Evolutionary conservation across 805 yeast species (phyloP).

Genomic region (Phaffomyces thermotolerans): DNA sequence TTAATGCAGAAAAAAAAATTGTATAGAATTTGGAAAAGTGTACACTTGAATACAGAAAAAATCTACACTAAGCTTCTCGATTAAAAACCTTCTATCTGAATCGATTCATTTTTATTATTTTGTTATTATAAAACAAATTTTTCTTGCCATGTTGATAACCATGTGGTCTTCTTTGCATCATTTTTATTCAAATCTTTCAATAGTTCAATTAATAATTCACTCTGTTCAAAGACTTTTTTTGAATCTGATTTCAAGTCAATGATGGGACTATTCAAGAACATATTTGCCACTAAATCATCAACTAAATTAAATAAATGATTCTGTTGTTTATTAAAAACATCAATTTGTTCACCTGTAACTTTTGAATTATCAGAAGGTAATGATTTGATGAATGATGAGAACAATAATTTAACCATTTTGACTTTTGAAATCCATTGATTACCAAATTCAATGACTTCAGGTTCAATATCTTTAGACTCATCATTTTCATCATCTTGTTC

Average conservation of each 20-base stretch:
- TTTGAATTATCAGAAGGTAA: constrained; percentile 35
- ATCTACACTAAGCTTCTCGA: no score
- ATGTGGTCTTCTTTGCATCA: constrained; percentile 47
- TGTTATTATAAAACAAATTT: constrained; percentile 27
- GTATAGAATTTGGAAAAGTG: no score
- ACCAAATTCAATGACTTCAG: constrained; percentile 34
- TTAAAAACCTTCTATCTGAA: no score
- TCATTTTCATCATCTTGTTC: constrained; percentile 25
- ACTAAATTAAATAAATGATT: constrained; percentile 35
- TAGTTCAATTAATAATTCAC: constrained; percentile 12
- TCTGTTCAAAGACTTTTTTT: constrained; percentile 21
- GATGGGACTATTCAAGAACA: constrained; percentile 35
- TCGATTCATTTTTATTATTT: neutral
- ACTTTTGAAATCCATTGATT: constrained; percentile 45
- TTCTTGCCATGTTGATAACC: constrained; percentile 48
- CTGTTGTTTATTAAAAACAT: constrained; percentile 39
- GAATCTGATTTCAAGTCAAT: constrained; percentile 25
- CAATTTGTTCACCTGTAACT: constrained; percentile 37
- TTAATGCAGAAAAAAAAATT: no score
- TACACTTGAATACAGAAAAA: no score
- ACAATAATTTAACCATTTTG: constrained; percentile 48
- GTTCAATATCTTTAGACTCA: constrained; percentile 24
- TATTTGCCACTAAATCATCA: constrained; percentile 53
- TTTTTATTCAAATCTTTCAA: constrained; percentile 40
- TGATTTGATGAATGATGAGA: constrained; percentile 53